Evolutionary conservation across 2,329 filamentous ascomycete genomes (phyloP), one percentile per base, ranked within the genome.

Genomic region (Alternaria dauci): DNA sequence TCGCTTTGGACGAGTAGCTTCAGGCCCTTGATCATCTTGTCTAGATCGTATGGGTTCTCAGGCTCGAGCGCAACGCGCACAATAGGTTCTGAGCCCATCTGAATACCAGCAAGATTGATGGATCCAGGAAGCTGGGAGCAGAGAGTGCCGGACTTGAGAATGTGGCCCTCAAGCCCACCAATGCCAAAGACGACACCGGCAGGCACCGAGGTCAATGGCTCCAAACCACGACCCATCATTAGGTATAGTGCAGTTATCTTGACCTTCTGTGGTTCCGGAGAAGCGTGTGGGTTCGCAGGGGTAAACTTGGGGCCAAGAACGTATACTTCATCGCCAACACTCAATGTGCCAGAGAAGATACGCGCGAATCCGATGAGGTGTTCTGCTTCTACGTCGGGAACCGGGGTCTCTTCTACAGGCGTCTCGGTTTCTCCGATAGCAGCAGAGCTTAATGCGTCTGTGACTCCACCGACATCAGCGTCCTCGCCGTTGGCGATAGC

Each of bases 111-210:
- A 53, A 99, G 82, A 79, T 99, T 99, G 69, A 96, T 89, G 7
- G 92, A 89, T 16, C 95, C 95, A 50, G 93, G 90, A 0, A 96
- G 82, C 65, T 91, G 91, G 66, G 92, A 96, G 81, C 93, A 97
- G 4, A 99, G 83, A 0, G 95, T 99, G 12, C 94, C 95, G 1
- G 93, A 96, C 78, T 99, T 99, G 55, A 99, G 85, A n/a, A 99
- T 90, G 62, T 94, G 90, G 16, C 94, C 94, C 73, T 95, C 94
- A 1, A 99, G 86, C 2, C 95, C 95, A 32, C 90, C 93, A 55
- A 99, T 95, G 25, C 95, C 95, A 74, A 99, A 98, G 5, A 99
- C 91, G 8, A 96, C 94, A 43, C 95, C 95, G 0, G 95, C 94
- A 6, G 94, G 94, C 0, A 98, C 94, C 0, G 90, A 91, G 16